These are phyloP conservation scores for Raphanus sativus DNA, from an alignment of 345 rosid species.

Conservation along the genomic window DNA sequence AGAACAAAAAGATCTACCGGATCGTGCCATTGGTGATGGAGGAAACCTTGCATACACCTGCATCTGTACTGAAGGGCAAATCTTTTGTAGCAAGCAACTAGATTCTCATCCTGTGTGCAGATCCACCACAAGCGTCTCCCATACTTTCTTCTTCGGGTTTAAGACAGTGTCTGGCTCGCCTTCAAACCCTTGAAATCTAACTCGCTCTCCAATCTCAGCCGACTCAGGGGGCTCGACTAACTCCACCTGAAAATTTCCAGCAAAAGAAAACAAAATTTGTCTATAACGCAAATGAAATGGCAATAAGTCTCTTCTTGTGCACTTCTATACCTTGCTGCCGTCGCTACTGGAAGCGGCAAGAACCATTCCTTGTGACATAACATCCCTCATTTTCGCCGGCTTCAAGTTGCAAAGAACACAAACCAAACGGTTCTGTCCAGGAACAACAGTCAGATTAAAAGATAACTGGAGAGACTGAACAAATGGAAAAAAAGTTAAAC, in stretches of 20 bases:
- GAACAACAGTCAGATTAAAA: neutral
- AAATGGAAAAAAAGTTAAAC: neutral
- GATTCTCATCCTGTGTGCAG: constrained; percentile 52
- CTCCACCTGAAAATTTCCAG: constrained; percentile 59
- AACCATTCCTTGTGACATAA: constrained; percentile 95
- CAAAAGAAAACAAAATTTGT: neutral
- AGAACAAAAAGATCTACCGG: constrained; percentile 27
- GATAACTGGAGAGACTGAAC: neutral
- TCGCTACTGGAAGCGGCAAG: constrained; percentile 81
- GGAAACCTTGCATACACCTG: constrained; percentile 79
- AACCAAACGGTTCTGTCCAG: constrained; percentile 79
- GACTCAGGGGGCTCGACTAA: constrained; percentile 72
- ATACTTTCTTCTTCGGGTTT: constrained; percentile 90
- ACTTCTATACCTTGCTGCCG: constrained; percentile 34
- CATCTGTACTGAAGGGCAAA: constrained; percentile 10
- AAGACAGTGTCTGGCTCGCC: constrained; percentile 77
- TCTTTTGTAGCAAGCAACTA: constrained; percentile 79
- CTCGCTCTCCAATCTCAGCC: constrained; percentile 53
- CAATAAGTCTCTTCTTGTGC: neutral
- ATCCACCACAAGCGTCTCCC: constrained; percentile 77
- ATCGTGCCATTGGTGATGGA: constrained; percentile 65
- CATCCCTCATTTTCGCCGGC: constrained; percentile 82
- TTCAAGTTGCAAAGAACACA: constrained; percentile 95
- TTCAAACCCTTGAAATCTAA: constrained; percentile 63
- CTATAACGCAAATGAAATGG: neutral